These are phyloP conservation scores for Penicillium daleae DNA, from an alignment of 495 filamentous ascomycete genomes.

Conservation along the genomic window DNA sequence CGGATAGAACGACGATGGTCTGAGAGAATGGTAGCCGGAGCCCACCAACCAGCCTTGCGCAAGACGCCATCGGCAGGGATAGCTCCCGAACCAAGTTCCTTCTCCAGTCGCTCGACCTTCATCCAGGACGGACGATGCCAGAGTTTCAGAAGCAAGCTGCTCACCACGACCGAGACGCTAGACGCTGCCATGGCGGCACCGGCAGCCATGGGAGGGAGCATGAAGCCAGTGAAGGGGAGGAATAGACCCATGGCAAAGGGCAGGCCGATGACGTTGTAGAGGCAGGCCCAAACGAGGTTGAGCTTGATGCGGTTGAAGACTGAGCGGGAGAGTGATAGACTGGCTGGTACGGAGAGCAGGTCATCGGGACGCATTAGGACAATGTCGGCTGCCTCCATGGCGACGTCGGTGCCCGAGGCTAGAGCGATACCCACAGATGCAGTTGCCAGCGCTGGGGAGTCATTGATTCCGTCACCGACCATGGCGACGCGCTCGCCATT, in stretches of 20 bases:
- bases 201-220: conserved; percentile 92
- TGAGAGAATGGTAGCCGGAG: conserved; percentile 30
- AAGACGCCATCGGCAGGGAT: conserved; percentile 14
- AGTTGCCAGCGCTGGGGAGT: conserved; percentile 93
- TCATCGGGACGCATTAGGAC: conserved; percentile 93
- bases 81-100: conserved; percentile 37
- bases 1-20: conserved; percentile 22
- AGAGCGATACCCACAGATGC: conserved; percentile 93
- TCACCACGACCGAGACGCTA: conserved; percentile 86
- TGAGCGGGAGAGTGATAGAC: conserved; percentile 76
- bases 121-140: conserved; percentile 92
- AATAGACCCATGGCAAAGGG: conserved; percentile 96
- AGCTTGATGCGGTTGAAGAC: conserved; percentile 94
- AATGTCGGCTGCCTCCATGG: conserved; percentile 95
- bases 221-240: conserved; percentile 84
- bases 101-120: conserved; percentile 69
- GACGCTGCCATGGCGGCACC: conserved; percentile 92
- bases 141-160: conserved; percentile 79
- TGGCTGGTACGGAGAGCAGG: conserved; percentile 86
- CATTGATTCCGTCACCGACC: conserved; percentile 99
- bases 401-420: conserved; percentile 90
- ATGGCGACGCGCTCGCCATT: conserved; percentile 82
- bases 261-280: conserved; percentile 90
- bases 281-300: conserved; percentile 88
- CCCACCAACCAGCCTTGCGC: conserved; percentile 39